These are phyloP conservation scores for Ophioceras dolichostomum DNA, from an alignment of 2,329 filamentous ascomycete species.

Conservation along the genomic window DNA sequence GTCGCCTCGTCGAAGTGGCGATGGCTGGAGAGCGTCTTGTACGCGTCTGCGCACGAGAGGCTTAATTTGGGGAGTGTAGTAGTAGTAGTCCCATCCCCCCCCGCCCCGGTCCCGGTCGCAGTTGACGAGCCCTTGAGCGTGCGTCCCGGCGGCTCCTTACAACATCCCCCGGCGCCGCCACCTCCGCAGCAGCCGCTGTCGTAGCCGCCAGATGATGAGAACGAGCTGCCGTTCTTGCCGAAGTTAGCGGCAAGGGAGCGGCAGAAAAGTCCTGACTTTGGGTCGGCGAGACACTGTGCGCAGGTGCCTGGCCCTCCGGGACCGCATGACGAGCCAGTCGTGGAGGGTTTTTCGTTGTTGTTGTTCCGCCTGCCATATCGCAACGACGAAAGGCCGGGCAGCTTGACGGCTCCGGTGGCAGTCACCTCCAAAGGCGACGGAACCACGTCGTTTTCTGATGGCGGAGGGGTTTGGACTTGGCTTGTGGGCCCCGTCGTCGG, in stretches of 20 bases:
- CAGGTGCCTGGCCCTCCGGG: conserved; percentile 67
- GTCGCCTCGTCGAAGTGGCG: conserved; percentile 63
- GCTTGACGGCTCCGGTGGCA: conserved; percentile 46
- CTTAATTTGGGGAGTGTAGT: no score
- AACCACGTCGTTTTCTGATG: conserved; percentile 47
- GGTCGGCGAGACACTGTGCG: conserved; percentile 64
- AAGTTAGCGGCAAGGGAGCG: conserved; percentile 62
- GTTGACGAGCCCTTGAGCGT: not conserved
- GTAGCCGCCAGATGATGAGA: conserved; percentile 8
- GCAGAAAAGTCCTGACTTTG: conserved; percentile 73
- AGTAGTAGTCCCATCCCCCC: conserved; percentile 26
- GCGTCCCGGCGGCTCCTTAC: conserved; percentile 27
- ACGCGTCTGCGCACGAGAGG: conserved; percentile 64
- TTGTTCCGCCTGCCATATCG: conserved; percentile 16
- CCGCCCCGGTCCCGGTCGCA: conserved; percentile 10
- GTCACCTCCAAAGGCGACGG: conserved; percentile 47
- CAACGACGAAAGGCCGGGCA: conserved; percentile 31
- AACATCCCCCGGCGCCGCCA: conserved; percentile 52
- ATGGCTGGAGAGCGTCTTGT: conserved; percentile 67
- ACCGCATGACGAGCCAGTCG: conserved; percentile 33
- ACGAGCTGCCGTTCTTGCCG: no score
- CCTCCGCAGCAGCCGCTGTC: conserved; percentile 45
- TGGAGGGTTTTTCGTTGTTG: conserved; percentile 9
- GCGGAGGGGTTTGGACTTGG: conserved; percentile 44
- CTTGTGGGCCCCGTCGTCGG: conserved; percentile 23